Percentiles rank a stretch among this genome's conserved stretches.
phyloP scores from a whole-genome alignment of 2,329 filamentous ascomycete genomes.

The Penicillium sp. region DNA sequence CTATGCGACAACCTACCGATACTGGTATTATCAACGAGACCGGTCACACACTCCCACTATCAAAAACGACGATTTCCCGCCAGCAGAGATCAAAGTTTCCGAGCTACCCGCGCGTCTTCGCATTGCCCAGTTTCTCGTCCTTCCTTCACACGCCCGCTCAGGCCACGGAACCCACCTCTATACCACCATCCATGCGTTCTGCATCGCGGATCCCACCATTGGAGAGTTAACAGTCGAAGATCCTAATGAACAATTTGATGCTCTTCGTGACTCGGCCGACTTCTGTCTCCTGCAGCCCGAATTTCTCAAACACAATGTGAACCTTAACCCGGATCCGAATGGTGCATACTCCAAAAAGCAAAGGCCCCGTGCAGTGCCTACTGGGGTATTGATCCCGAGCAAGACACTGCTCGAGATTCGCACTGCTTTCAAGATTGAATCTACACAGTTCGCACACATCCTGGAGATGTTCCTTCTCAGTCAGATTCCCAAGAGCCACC shows the following conservation, averaged over 20 bases:
- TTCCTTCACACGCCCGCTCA: constrained; percentile 80
- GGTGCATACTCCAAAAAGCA: constrained; percentile 34
- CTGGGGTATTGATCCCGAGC: constrained; percentile 56
- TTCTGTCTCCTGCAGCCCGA: constrained; percentile 57
- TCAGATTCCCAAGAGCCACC: constrained; percentile 52
- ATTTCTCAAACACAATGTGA: constrained; percentile 49
- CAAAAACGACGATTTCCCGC: constrained; percentile 47
- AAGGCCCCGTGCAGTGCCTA: constrained; percentile 45
- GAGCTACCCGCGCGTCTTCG: constrained; percentile 74
- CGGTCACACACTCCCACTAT: constrained; percentile 40
- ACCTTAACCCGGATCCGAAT: constrained; percentile 48
- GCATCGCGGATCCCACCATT: constrained; percentile 67
- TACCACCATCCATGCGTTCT: constrained; percentile 71
- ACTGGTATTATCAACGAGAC: constrained; percentile 60
- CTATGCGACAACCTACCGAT: constrained; percentile 87
- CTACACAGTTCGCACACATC: constrained; percentile 62
- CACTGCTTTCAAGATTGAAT: constrained; percentile 57
- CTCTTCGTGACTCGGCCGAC: constrained; percentile 64
- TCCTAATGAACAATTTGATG: constrained; percentile 72
- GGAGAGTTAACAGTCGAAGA: constrained; percentile 91
- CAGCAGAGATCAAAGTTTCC: constrained; percentile 50
- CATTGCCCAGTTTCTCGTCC: constrained; percentile 89
- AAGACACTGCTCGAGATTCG: constrained; percentile 53
- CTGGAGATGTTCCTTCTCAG: constrained; percentile 64
- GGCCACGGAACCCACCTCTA: constrained; percentile 83